phyloP scores from a whole-genome alignment of 257 asterid species.

The Striga asiatica region DNA sequence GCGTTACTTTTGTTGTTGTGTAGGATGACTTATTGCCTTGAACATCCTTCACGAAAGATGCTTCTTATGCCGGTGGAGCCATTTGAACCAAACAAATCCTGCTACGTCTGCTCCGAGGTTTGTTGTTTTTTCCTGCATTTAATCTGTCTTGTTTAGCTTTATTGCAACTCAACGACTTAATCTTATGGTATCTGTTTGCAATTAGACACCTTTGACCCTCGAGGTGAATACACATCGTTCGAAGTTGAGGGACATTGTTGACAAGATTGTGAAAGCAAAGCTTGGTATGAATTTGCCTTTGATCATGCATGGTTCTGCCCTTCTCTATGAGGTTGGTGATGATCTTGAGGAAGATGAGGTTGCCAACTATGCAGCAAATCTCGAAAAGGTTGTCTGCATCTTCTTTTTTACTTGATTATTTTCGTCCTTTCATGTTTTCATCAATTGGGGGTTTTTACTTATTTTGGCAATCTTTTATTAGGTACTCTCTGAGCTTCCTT shows the following conservation, averaged over 20 bases:
- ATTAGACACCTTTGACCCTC: constrained; percentile 83
- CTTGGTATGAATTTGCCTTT: constrained; percentile 88
- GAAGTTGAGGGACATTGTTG: constrained; percentile 84
- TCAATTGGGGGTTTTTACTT: background rate
- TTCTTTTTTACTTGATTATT: background rate
- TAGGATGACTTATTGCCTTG: constrained; percentile 98
- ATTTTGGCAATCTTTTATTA: constrained; percentile 21
- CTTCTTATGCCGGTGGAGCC: constrained; percentile 96
- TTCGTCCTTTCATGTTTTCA: background rate
- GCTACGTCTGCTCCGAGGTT: constrained; percentile 98
- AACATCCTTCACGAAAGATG: constrained; percentile 86
- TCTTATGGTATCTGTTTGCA: constrained; percentile 17
- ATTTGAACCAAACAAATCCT: constrained; percentile 76
- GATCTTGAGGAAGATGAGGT: constrained; percentile 88
- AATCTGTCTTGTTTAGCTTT: background rate
- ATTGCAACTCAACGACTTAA: background rate
- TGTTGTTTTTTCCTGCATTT: constrained; percentile 12
- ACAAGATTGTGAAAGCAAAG: constrained; percentile 76
- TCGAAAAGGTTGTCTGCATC: constrained; percentile 60
- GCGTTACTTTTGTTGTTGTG: constrained; percentile 2
- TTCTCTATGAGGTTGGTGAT: constrained; percentile 94
- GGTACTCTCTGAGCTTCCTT: constrained; percentile 80
- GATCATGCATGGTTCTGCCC: constrained; percentile 79
- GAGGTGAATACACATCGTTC: constrained; percentile 70
- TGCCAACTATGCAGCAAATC: constrained; percentile 78